Percentiles rank a stretch among this genome's conserved stretches.
Conservation (phyloP, 2,329 filamentous ascomycete genomes). For the Coniochaeta ligniaria region DNA sequence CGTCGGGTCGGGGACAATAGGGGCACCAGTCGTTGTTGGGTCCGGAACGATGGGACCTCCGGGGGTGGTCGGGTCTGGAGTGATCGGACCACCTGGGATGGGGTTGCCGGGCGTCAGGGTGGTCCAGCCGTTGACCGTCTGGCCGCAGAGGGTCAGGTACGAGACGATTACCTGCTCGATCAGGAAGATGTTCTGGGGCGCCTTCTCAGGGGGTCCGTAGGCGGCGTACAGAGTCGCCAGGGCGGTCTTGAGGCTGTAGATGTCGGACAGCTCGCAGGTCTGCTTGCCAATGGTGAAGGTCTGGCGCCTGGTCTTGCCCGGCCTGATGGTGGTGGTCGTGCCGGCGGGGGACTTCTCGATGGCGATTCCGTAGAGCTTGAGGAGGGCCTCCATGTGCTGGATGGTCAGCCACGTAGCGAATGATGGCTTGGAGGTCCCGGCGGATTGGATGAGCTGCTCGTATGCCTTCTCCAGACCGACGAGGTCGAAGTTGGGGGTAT, state of each 20-base stretch:
- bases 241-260: slow-evolving; percentile 13
- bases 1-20: slow-evolving; percentile 16
- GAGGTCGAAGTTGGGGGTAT: slow-evolving; percentile 15
- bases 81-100: slow-evolving; percentile 22
- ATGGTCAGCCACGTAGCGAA: slow-evolving; percentile 9
- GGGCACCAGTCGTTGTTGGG: slow-evolving; percentile 16
- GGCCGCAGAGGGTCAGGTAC: slow-evolving; percentile 14
- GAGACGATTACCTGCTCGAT: slow-evolving; percentile 18
- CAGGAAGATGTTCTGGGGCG: slow-evolving; percentile 16
- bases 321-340: slow-evolving; percentile 23
- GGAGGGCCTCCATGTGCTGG: slow-evolving; percentile 13
- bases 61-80: slow-evolving; percentile 18
- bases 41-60: slow-evolving; percentile 20
- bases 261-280: slow-evolving; percentile 12
- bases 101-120: slow-evolving; percentile 14
- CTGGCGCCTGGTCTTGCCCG: slow-evolving; percentile 10
- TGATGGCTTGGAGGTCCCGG: slow-evolving; percentile 6
- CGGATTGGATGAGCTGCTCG: slow-evolving; percentile 11
- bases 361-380: slow-evolving; percentile 25
- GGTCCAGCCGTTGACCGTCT: slow-evolving; percentile 16
- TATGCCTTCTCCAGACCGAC: slow-evolving; percentile 13
- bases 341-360: slow-evolving; percentile 25
- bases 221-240: slow-evolving; percentile 12
- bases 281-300: slow-evolving; percentile 11
- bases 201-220: slow-evolving; percentile 13